Evolutionary conservation across 306 rosid genomes (phyloP).

Genomic region (Datisca glomerata): DNA sequence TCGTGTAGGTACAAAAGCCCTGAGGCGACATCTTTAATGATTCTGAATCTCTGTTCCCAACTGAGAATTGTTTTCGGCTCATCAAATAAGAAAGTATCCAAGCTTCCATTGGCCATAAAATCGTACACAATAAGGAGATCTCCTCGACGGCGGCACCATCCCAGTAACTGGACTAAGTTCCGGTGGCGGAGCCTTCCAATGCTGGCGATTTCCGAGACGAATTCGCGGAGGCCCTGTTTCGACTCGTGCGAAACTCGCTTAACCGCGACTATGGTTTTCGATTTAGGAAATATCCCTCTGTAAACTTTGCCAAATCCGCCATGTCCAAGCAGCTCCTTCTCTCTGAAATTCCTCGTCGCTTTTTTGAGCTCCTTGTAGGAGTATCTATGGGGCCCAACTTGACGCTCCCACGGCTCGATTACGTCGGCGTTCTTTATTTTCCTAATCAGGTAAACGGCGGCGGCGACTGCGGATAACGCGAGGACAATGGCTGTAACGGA

Average conservation of each 20-base stretch:
- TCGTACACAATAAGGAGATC: slow-evolving; percentile 12
- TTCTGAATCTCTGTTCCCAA: slow-evolving; percentile 5
- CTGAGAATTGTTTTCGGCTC: slow-evolving; percentile 2
- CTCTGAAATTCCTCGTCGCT: slow-evolving; percentile 12
- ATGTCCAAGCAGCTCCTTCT: slow-evolving; percentile 8
- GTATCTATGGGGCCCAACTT: slow-evolving; percentile 8
- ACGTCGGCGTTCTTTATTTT: slow-evolving; percentile 3
- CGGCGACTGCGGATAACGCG: not conserved
- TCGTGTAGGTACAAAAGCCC: slow-evolving; percentile 9
- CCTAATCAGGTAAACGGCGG: not conserved
- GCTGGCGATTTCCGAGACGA: slow-evolving; percentile 9
- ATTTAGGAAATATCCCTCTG: slow-evolving; percentile 6
- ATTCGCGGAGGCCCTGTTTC: slow-evolving; percentile 14
- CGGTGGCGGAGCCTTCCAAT: slow-evolving; percentile 11
- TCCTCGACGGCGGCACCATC: slow-evolving; percentile 9
- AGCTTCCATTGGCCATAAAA: slow-evolving; percentile 8
- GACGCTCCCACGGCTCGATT: slow-evolving; percentile 13
- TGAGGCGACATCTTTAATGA: slow-evolving; percentile 6
- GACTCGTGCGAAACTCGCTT: slow-evolving; percentile 11
- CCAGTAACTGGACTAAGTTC: slow-evolving; percentile 10
- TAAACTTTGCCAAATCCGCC: slow-evolving; percentile 19
- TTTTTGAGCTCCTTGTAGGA: slow-evolving; percentile 6
- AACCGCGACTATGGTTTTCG: slow-evolving; percentile 10
- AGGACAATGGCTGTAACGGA: not conserved
- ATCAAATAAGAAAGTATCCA: slow-evolving; percentile 7